phyloP scores from a whole-genome alignment of 148 eudicot species.

The Rhododendron mucronatum region DNA sequence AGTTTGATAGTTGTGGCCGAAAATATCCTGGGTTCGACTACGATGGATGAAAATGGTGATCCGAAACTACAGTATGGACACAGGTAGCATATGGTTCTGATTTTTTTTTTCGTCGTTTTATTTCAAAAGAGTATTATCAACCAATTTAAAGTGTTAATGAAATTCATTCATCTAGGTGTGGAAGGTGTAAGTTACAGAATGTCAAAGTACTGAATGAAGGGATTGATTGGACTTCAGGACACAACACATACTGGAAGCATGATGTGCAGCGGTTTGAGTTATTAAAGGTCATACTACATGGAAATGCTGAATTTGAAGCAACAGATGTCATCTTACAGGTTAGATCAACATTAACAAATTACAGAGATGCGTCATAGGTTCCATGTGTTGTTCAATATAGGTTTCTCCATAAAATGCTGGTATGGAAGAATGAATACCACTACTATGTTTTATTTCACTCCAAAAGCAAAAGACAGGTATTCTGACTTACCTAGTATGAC shows the following conservation, averaged over 20 bases:
- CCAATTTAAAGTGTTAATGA: neutral
- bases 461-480: neutral
- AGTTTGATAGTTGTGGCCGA: conserved; percentile 75
- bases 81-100: conserved; percentile 36
- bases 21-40: conserved; percentile 64
- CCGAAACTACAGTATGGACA: conserved; percentile 73
- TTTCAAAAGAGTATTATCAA: neutral
- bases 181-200: conserved; percentile 86
- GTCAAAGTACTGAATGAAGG: conserved; percentile 77
- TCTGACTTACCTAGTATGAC: neutral
- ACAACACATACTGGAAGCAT: conserved; percentile 82
- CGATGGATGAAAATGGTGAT: conserved; percentile 41
- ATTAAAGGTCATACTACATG: conserved; percentile 71
- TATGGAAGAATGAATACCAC: neutral
- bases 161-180: conserved; percentile 57
- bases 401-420: too few species aligned
- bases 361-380: neutral
- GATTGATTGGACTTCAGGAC: conserved; percentile 69
- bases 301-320: conserved; percentile 99
- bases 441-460: neutral
- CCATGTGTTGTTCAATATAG: neutral
- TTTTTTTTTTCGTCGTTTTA: neutral
- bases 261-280: conserved; percentile 65
- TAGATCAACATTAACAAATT: conserved; percentile 10
- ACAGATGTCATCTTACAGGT: conserved; percentile 78